Base-by-base conservation (phyloP, 176 grass and related monocot genomes). In the Raddia distichophylla region DNA sequence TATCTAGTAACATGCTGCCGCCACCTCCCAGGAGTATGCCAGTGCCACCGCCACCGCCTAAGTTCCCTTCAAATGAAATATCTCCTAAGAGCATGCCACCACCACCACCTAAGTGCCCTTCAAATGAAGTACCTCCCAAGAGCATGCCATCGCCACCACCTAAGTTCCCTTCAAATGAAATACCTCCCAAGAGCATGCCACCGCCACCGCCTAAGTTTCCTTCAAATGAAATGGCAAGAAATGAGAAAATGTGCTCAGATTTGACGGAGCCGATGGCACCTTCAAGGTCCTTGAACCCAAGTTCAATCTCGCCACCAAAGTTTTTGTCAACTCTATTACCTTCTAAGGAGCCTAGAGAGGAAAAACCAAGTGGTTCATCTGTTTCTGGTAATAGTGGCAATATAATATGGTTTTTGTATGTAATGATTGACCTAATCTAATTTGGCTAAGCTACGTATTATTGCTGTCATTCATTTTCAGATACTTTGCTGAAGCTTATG, bases 401-500 rank as follows among this genome's bases (percentile, higher is more conserved):
- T 14, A 66, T 18, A 69, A 52, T 57, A 69, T 33, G 12, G 1
- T 75, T 50, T 53, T n/a, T 78, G 18, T 78, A 22, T 5, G 8
- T 33, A 57, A 16, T 17, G 42, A n/a, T 62, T 64, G 63, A 11
- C 67, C 32, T 73, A 53, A 77, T 54, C 3, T 73, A 74, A 67
- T 34, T 15, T 73, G 13, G 1, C 33, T 53, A 77, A 67, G 9
- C 63, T 81, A 67, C 19, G 44, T 60, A 43, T 19, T 76, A 34
- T 73, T 17, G 35, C 14, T 81, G 43, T 3, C 3, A 13, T 74
- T 75, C 35, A 57, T 77, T 79, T 60, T 52, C 61, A 93, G 91
- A 99, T 84, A 95, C 88, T 56, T 49, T 99, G 72, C 73, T 95
- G 46, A 99, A 93, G 80, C 90, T 99, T 64, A 89, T 93, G 78